Percentiles rank a stretch among this genome's conserved stretches.
These are phyloP conservation scores for Aspergillus jensenii DNA, from an alignment of 2,329 filamentous ascomycete species.

Conservation along the genomic window DNA sequence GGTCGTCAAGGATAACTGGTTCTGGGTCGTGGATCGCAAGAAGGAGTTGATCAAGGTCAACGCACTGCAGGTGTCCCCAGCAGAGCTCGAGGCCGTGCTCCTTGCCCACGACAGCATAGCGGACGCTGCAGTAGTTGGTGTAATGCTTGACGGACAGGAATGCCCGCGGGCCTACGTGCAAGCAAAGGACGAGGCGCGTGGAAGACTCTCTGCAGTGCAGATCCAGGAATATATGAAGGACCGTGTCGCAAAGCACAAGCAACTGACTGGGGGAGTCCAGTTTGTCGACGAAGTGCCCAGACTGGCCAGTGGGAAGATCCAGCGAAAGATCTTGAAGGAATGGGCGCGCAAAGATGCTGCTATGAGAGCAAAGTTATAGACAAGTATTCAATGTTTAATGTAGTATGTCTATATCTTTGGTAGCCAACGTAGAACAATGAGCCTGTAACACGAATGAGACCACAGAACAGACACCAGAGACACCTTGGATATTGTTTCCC, in stretches of 20 bases:
- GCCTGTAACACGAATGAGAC: too few species aligned
- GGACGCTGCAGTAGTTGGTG: conserved; percentile 43
- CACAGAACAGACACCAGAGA: too few species aligned
- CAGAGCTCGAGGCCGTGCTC: conserved; percentile 40
- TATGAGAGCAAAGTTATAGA: background rate
- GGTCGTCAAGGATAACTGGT: conserved; percentile 9
- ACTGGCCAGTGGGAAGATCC: conserved; percentile 59
- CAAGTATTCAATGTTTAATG: background rate
- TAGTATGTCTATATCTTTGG: background rate
- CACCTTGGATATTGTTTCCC: background rate
- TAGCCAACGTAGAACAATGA: background rate
- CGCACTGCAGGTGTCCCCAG: conserved; percentile 36
- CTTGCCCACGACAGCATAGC: conserved; percentile 34
- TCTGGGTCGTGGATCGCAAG: conserved; percentile 26
- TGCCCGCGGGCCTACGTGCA: conserved; percentile 56
- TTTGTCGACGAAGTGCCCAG: conserved; percentile 61
- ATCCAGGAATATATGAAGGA: conserved; percentile 41
- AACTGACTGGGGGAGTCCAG: conserved; percentile 52
- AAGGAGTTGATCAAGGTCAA: conserved; percentile 39
- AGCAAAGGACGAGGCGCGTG: conserved; percentile 44
- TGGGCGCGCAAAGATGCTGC: conserved; percentile 7
- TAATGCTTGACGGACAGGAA: conserved; percentile 47
- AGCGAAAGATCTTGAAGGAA: conserved; percentile 42
- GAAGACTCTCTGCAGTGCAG: background rate
- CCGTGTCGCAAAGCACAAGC: conserved; percentile 55